A percentile compares a stretch with the other conserved stretches of the same genome.
These are phyloP conservation scores for Spiraea crenata DNA, from an alignment of 331 rosid species.

Conservation along the genomic window DNA sequence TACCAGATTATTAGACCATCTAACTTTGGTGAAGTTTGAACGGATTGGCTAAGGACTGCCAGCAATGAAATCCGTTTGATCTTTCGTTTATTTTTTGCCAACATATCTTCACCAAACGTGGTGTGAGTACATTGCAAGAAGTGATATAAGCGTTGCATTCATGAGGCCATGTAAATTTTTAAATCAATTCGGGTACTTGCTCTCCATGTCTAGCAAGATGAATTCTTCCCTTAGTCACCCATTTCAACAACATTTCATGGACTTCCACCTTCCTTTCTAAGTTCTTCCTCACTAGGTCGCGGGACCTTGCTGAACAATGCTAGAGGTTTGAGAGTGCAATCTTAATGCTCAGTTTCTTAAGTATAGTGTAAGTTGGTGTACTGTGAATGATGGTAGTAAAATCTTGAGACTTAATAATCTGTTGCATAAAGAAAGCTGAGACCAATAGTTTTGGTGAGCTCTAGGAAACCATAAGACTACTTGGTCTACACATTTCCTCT, in stretches of 20 bases:
- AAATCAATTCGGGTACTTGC: background rate
- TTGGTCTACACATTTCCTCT: background rate
- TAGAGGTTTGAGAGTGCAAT: background rate
- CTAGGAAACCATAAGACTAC: constrained; percentile 4
- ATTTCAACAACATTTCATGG: background rate
- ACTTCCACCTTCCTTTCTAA: background rate
- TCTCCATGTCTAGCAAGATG: background rate
- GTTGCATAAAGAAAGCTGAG: background rate
- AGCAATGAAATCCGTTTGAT: background rate
- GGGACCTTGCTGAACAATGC: background rate
- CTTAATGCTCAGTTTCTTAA: background rate
- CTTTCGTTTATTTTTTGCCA: background rate
- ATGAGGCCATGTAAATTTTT: background rate
- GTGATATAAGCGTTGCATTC: constrained; percentile 5
- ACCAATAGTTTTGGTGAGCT: background rate
- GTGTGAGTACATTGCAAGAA: background rate
- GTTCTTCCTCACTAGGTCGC: constrained; percentile 10
- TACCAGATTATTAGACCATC: background rate
- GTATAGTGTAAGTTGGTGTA: constrained; percentile 3
- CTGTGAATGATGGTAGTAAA: background rate
- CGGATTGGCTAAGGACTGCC: background rate
- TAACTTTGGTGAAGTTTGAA: background rate
- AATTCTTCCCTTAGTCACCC: constrained; percentile 1
- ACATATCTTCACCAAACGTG: background rate
- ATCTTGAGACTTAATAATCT: constrained; percentile 1